Conservation (phyloP, 1,139 yeast species). For the Yamadazyma triangularis region DNA sequence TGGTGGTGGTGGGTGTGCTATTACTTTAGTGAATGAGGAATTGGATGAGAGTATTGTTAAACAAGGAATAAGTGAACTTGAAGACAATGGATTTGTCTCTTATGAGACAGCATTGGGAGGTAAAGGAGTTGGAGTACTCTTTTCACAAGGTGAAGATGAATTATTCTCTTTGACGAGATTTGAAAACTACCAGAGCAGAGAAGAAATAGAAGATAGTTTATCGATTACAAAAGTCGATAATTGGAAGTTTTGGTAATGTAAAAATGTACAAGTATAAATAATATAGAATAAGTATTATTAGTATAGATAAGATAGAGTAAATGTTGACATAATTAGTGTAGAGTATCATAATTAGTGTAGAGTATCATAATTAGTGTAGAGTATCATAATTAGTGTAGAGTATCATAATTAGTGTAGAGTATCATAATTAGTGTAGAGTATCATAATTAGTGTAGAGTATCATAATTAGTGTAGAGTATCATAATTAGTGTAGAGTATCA, state of each 20-base stretch:
- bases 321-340: too few species aligned
- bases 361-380: too few species aligned
- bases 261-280: too few species aligned
- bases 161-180: slow-evolving; percentile 35
- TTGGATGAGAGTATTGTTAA: slow-evolving; percentile 25
- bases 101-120: slow-evolving; percentile 86
- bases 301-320: too few species aligned
- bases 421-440: too few species aligned
- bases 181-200: slow-evolving; percentile 30
- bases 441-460: too few species aligned
- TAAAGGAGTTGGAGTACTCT: slow-evolving; percentile 67
- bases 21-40: slow-evolving; percentile 66
- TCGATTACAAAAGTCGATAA: slow-evolving; percentile 37
- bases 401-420: too few species aligned
- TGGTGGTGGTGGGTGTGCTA: slow-evolving; percentile 99
- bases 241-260: slow-evolving; percentile 59
- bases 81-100: slow-evolving; percentile 63
- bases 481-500: too few species aligned
- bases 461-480: too few species aligned
- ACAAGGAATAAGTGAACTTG: slow-evolving; percentile 33
- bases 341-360: too few species aligned
- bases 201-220: slow-evolving; percentile 43
- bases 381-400: too few species aligned
- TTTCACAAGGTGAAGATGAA: slow-evolving; percentile 13
- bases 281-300: too few species aligned